Evolutionary conservation across 2,329 filamentous ascomycete species (phyloP).

Genomic region (Bipolaris zeicola): DNA sequence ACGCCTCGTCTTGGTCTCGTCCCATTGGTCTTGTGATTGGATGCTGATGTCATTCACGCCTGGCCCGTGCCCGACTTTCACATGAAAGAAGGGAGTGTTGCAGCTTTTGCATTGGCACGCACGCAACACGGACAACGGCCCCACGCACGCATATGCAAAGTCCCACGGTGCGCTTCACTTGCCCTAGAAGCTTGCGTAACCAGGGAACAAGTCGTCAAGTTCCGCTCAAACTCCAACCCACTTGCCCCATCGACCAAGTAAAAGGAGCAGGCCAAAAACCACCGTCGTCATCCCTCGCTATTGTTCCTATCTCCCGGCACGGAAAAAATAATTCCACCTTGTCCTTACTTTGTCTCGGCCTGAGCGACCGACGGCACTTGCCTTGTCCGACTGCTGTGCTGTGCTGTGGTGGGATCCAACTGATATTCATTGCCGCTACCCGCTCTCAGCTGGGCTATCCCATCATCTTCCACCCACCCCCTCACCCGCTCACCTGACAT

Average conservation of each 20-base stretch:
- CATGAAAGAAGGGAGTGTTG: constrained; percentile 12
- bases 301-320: neutral
- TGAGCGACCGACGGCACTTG: neutral
- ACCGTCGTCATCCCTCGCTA: neutral
- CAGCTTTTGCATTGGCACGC: neutral
- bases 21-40: constrained; percentile 3
- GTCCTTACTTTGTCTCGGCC: neutral
- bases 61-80: constrained; percentile 20
- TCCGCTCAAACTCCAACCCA: neutral
- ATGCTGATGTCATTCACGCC: constrained; percentile 18
- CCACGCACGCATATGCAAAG: constrained; percentile 14
- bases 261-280: neutral
- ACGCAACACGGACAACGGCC: constrained; percentile 19
- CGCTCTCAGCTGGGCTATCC: constrained; percentile 8
- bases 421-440: constrained; percentile 6
- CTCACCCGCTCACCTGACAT: constrained; percentile 13
- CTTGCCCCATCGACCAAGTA: neutral
- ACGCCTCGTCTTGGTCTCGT: neutral
- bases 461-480: constrained; percentile 4
- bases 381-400: neutral
- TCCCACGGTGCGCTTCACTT: constrained; percentile 19
- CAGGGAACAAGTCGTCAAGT: neutral
- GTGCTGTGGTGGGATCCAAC: neutral
- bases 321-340: neutral
- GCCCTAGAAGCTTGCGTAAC: constrained; percentile 16